Percentiles rank a stretch among this genome's conserved stretches.
Conservation (phyloP, 208 protist genomes). For the Borovskyia barvae region DNA sequence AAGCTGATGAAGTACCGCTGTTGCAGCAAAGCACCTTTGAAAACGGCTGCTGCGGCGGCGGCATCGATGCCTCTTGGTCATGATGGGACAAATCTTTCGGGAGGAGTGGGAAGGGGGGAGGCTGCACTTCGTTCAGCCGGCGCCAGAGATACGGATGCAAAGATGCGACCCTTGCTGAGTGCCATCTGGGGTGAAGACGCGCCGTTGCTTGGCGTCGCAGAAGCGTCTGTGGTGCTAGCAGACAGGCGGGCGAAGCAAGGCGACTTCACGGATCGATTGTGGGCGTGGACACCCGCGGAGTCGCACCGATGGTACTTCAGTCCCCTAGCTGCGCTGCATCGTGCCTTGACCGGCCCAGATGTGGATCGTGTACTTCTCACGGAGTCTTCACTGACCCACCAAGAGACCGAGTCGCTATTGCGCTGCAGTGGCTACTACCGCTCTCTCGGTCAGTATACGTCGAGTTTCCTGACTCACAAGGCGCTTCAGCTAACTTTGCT, state of each 20-base stretch:
- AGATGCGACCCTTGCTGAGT: too few species aligned
- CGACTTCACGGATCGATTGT: conserved; percentile 9
- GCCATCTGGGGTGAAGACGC: too few species aligned
- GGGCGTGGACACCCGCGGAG: conserved; percentile 18
- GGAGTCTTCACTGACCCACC: conserved; percentile 1
- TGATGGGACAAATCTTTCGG: not conserved
- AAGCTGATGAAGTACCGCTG: too few species aligned
- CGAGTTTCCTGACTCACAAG: conserved; percentile 74
- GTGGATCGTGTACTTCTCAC: conserved; percentile 13
- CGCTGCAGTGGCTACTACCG: conserved; percentile 68
- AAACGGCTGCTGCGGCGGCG: not conserved
- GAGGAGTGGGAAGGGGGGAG: not conserved
- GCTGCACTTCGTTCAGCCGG: too few species aligned
- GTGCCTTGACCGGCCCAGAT: conserved; percentile 6
- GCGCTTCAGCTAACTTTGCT: conserved; percentile 79
- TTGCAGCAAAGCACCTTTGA: too few species aligned
- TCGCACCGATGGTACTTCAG: conserved; percentile 25
- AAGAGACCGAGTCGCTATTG: conserved; percentile 40
- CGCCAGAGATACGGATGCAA: too few species aligned
- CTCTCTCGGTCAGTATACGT: conserved; percentile 39
- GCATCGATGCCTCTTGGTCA: not conserved
- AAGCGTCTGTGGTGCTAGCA: too few species aligned
- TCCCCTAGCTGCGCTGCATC: conserved; percentile 2
- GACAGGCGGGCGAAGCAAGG: not conserved
- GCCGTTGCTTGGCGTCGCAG: too few species aligned